Conservation (phyloP, 345 rosid species). For the Clarkia xantiana region DNA sequence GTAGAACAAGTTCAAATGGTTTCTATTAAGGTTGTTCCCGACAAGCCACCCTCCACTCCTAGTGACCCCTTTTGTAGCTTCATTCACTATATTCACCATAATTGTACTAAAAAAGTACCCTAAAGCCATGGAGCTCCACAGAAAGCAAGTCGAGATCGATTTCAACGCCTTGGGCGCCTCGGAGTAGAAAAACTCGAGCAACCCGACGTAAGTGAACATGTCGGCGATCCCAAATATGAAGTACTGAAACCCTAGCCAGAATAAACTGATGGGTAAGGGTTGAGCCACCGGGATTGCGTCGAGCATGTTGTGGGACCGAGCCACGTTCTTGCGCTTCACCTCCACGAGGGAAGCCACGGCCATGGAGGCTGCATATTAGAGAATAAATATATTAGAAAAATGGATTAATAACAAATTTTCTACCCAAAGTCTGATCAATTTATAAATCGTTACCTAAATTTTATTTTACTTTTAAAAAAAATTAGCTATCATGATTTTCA, state of each 20-base stretch:
- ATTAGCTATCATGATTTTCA: too few relatives aligned
- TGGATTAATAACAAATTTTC: too few relatives aligned
- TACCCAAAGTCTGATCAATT: too few relatives aligned
- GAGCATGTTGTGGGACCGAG: constrained; percentile 31
- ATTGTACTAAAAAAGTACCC: constrained; percentile 38
- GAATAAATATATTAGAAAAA: too few relatives aligned
- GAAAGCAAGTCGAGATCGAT: constrained; percentile 34
- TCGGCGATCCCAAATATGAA: constrained; percentile 45
- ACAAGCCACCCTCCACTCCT: constrained; percentile 43
- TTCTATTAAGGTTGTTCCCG: constrained; percentile 46
- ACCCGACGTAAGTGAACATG: constrained; percentile 37
- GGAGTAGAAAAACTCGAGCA: constrained; percentile 48
- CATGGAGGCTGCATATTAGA: constrained; percentile 34
- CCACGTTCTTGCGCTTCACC: constrained; percentile 35
- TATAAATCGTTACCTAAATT: too few relatives aligned
- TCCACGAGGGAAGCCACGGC: constrained; percentile 32
- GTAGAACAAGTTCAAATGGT: constrained; percentile 40
- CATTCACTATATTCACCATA: constrained; percentile 29
- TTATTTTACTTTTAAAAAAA: too few relatives aligned
- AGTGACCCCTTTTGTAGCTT: constrained; percentile 16
- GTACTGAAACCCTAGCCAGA: constrained; percentile 50
- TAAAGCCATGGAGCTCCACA: constrained; percentile 43
- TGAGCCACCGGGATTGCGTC: constrained; percentile 25
- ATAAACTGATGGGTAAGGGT: constrained; percentile 32
- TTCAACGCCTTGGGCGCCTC: constrained; percentile 37